Evolutionary conservation across 148 eudicot species (phyloP).

Genomic region (Rhododendron henanense): DNA sequence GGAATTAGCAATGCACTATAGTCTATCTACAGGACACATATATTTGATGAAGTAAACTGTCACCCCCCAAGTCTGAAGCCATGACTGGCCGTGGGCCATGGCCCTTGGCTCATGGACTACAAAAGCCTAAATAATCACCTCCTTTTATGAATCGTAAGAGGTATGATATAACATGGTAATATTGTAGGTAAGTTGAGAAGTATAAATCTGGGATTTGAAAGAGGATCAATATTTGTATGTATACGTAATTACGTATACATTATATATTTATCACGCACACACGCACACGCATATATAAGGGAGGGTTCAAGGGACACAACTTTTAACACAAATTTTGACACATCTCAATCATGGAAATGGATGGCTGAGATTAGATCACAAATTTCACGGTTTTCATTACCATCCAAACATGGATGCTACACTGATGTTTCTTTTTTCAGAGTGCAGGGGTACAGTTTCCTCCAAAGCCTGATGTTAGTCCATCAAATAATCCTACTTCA

Average conservation of each 20-base stretch:
- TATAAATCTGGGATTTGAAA: neutral
- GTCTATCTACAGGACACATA: neutral
- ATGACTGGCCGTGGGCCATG: neutral
- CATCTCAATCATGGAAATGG: too few species aligned
- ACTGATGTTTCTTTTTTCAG: constrained; percentile 38
- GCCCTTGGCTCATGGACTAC: neutral
- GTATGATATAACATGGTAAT: neutral
- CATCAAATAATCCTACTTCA: constrained; percentile 35
- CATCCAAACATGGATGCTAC: neutral
- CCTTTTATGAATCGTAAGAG: neutral
- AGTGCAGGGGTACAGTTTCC: constrained; percentile 93
- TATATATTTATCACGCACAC: neutral
- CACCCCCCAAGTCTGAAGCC: neutral
- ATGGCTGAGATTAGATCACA: too few species aligned
- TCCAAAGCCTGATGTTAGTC: constrained; percentile 36
- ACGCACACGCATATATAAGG: neutral
- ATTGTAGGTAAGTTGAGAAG: neutral
- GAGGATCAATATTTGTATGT: neutral
- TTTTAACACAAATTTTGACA: too few species aligned
- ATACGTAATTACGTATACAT: neutral
- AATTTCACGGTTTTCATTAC: neutral
- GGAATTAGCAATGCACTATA: neutral
- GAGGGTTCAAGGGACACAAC: too few species aligned
- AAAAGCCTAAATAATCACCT: neutral
- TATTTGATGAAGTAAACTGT: neutral